Base-by-base conservation (phyloP, 73 alveolate species). In the Symbiodinium pilosum region DNA sequence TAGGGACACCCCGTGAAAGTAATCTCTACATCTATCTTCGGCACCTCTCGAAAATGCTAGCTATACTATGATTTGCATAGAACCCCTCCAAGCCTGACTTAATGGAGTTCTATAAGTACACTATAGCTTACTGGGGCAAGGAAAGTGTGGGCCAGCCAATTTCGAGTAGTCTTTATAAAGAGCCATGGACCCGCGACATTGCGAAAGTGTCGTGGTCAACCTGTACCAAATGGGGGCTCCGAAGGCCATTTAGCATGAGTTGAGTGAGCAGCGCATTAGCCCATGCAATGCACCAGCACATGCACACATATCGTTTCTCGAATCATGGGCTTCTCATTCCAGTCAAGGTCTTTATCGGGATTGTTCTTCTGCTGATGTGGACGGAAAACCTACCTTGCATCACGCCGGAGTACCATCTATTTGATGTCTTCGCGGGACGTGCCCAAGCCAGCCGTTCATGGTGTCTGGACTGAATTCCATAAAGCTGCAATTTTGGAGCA, bases 171-270 rank as follows among this genome's bases (percentile, higher is more conserved):
- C 16, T 11, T 47, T 8, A 47, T 47, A 47, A 8, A 16, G 8
- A 16, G 64, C 64, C 89, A 84, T 84, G 92, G 92, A 43, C 8
- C 24, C n/a, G n/a, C n/a, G n/a, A n/a, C n/a, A n/a, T n/a, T n/a
- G n/a, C n/a, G 51, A 84, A 28, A 28, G 51, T 47, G 28, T 84
- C 16, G 93, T 84, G 41, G 77, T 84, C 77, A 84, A 84, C 77
- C 93, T 84, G 34, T 30, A 12, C 28, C 52, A 32, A 44, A 26
- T 84, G 69, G 93, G 93, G 52, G 93, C 81, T 24, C 93, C 93
- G 28, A 84, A 84, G 93, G 93, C 41, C 52, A 43, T 7, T 34
- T 75, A 51, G 32, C 6, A 6, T 42, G 32, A 12, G 2, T 54
- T 43, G 26, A 3, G 43, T 43, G 28, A 8, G 43, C 20, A 4